Conservation (phyloP, 2,329 filamentous ascomycete genomes). For the Monilinia vaccinii-corymbosi region DNA sequence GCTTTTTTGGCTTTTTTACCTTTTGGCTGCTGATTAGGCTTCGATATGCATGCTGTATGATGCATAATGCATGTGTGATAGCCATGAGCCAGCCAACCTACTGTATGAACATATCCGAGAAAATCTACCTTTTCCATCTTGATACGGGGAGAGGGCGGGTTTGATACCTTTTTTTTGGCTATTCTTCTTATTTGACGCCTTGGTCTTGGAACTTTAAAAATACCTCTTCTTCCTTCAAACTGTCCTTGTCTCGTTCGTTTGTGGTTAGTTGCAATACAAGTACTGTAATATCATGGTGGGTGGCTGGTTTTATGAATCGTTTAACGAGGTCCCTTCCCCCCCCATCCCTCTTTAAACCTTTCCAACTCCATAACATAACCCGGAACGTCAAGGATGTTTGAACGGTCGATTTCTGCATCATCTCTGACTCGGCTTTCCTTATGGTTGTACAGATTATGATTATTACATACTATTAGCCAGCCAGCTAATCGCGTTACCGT, state of each 20-base stretch:
- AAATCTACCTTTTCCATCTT: neutral
- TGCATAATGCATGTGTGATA: slow-evolving; percentile 4
- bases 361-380: neutral
- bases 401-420: slow-evolving; percentile 6
- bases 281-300: no score
- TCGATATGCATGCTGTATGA: neutral
- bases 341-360: no score
- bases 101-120: neutral
- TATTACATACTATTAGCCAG: no score
- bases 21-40: slow-evolving; percentile 3
- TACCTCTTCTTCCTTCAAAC: no score
- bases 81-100: neutral
- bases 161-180: no score
- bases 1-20: neutral
- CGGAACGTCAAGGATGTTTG: neutral
- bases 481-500: neutral
- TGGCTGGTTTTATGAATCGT: slow-evolving; percentile 2
- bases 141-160: no score
- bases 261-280: no score
- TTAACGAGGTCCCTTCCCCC: no score
- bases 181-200: slow-evolving; percentile 3
- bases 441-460: no score
- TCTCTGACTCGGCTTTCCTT: neutral
- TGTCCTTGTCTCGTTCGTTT: no score
- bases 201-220: no score